A percentile compares a stretch with the other conserved stretches of the same genome.
phyloP scores from a whole-genome alignment of 441 rosid genomes.

The Corymbia citriodora region DNA sequence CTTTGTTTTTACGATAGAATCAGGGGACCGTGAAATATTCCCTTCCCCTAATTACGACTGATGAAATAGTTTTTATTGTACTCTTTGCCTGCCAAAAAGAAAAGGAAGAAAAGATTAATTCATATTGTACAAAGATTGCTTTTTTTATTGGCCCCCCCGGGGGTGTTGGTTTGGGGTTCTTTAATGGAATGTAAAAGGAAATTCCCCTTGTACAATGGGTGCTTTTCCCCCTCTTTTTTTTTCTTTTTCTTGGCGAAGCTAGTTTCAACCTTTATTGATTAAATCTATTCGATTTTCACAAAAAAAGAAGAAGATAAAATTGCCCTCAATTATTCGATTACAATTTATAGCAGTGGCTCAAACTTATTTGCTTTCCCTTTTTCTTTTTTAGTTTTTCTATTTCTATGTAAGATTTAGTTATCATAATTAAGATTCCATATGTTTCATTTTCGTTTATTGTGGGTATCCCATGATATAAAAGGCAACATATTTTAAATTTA shows the following conservation, averaged over 20 bases:
- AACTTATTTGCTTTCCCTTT: neutral
- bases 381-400: too few species aligned
- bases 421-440: neutral
- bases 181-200: neutral
- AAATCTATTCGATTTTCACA: neutral
- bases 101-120: neutral
- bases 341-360: neutral
- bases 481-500: neutral
- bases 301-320: neutral
- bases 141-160: too few species aligned
- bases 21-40: neutral
- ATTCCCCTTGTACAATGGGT: neutral
- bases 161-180: neutral
- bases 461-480: neutral
- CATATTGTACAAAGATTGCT: neutral
- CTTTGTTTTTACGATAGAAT: neutral
- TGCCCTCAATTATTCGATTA: neutral
- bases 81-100: neutral
- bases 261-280: neutral
- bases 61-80: neutral
- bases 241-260: neutral
- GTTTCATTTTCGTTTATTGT: neutral
- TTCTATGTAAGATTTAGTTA: too few species aligned
- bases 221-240: neutral
- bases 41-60: neutral